Evolutionary conservation across 2,329 filamentous ascomycete species (phyloP), one percentile per base, ranked within the genome.

Genomic region (Aspergillus hiratsukae): DNA sequence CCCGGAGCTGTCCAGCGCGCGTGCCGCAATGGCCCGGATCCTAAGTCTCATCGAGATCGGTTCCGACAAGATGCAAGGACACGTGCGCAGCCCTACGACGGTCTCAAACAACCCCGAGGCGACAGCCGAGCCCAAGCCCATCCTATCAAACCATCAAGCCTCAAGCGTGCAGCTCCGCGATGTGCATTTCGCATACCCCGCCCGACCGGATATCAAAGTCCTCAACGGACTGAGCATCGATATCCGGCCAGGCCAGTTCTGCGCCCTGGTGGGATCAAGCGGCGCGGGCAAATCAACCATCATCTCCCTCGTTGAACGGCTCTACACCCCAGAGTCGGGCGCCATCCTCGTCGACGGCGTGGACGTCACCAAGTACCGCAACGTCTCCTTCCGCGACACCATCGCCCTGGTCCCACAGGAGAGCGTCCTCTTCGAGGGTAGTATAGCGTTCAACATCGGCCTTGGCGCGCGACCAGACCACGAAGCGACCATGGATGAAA

Each of bases 1-100:
- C 0, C 88, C 88, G 0, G 88, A 92, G 60, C 80, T 91, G n/a
- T 85, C 87, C 1, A 82, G 83, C 48, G 88, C 88, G 0, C 81
- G 81, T 29, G 77, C 78, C 1, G 85, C 88, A 3, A 83, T 84
- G 10, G 80, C 80, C 5, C 77, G 84, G 43, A 83, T 89, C 51
- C 55, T 80, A 23, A 68, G 70, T 19, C 64, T 82, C 21, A 73
- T 75, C 9, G 69, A 74, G 46, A 64, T 72, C 8, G 71, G 71
- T 1, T 70, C 70, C 3, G 66, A 69, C 40, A 67, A 71, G 48
- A 71, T 71, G 66, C 59, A 61, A 48, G 60, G 65, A 27, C 59
- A 51, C 40, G 54, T 69, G 9, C 60, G 55, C 6, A 48, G 25
- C 23, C 58, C 54, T 4, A 27, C 53, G 1, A 17, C 56, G 2